phyloP scores from a whole-genome alignment of 2,329 filamentous ascomycete species.

The Tolypocladium endophyticum region DNA sequence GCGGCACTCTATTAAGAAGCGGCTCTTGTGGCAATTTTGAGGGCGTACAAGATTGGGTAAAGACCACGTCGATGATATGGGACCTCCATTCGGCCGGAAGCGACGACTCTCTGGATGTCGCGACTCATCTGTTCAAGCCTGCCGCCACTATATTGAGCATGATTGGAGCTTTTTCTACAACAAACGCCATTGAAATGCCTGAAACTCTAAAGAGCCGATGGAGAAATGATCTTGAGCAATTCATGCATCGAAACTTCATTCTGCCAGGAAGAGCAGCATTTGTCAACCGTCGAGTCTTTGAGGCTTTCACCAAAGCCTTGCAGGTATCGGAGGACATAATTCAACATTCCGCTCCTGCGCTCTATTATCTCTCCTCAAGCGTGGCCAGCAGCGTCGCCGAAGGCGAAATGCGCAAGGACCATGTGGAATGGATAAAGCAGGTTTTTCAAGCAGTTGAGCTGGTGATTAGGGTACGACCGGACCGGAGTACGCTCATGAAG shows the following conservation, averaged over 20 bases:
- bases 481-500: slow-evolving; percentile 17
- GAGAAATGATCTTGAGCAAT: slow-evolving; percentile 34
- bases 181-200: slow-evolving; percentile 5
- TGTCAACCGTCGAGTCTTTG: slow-evolving; percentile 28
- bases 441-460: slow-evolving; percentile 22
- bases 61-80: slow-evolving; percentile 37
- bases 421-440: slow-evolving; percentile 26
- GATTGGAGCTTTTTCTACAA: slow-evolving; percentile 20
- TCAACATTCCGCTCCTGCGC: slow-evolving; percentile 26
- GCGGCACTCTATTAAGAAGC: slow-evolving; percentile 25
- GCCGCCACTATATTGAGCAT: slow-evolving; percentile 26
- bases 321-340: slow-evolving; percentile 23
- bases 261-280: slow-evolving; percentile 39
- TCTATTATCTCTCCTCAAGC: slow-evolving; percentile 32
- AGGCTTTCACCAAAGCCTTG: slow-evolving; percentile 29
- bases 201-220: slow-evolving; percentile 23
- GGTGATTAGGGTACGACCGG: slow-evolving; percentile 11
- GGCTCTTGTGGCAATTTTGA: slow-evolving; percentile 20
- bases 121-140: slow-evolving; percentile 32
- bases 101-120: slow-evolving; percentile 37
- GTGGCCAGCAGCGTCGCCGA: slow-evolving; percentile 13
- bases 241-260: slow-evolving; percentile 40
- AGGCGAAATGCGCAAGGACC: slow-evolving; percentile 20
- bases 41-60: slow-evolving; percentile 35
- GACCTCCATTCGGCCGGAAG: slow-evolving; percentile 40